Evolutionary conservation across 768 basidiomycete genomes (phyloP).

Genomic region (Serendipita sp.): DNA sequence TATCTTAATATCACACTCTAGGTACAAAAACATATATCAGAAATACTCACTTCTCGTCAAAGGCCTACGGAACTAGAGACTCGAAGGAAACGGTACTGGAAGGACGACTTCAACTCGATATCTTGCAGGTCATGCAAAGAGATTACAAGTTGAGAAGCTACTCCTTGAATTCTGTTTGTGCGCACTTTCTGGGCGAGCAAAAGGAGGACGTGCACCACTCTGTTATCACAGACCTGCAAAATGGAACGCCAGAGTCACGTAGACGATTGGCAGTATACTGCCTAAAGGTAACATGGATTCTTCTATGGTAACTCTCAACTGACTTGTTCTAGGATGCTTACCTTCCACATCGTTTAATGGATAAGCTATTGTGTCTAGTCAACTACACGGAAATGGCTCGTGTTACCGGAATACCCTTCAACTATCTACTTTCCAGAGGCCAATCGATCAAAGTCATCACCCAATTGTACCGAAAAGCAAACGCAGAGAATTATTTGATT

Average conservation of each 20-base stretch:
- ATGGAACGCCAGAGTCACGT: conserved; percentile 86
- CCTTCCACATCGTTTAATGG: conserved; percentile 86
- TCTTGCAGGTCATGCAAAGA: conserved; percentile 95
- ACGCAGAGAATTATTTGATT: conserved; percentile 78
- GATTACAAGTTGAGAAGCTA: conserved; percentile 96
- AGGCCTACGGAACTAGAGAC: conserved; percentile 92
- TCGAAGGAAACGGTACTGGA: conserved; percentile 86
- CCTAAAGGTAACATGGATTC: conserved; percentile 50
- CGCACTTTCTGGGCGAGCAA: conserved; percentile 94
- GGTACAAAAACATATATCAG: conserved; percentile 54
- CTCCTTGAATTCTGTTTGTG: conserved; percentile 94
- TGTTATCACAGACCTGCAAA: conserved; percentile 94
- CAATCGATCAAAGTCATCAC: conserved; percentile 99
- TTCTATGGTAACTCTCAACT: background rate
- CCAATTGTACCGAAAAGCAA: conserved; percentile 86
- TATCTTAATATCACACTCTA: conserved; percentile 7
- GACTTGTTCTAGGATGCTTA: conserved; percentile 67
- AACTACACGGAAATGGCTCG: conserved; percentile 99
- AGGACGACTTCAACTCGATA: conserved; percentile 87
- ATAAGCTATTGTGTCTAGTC: conserved; percentile 98
- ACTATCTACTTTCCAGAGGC: conserved; percentile 80
- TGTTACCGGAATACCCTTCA: conserved; percentile 99
- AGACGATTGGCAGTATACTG: conserved; percentile 93
- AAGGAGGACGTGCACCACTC: conserved; percentile 99
- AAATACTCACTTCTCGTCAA: conserved; percentile 94